Percentiles rank a stretch among this genome's conserved stretches.
Evolutionary conservation across 768 basidiomycete species (phyloP).

Genomic region (Boletellus emodensis): DNA sequence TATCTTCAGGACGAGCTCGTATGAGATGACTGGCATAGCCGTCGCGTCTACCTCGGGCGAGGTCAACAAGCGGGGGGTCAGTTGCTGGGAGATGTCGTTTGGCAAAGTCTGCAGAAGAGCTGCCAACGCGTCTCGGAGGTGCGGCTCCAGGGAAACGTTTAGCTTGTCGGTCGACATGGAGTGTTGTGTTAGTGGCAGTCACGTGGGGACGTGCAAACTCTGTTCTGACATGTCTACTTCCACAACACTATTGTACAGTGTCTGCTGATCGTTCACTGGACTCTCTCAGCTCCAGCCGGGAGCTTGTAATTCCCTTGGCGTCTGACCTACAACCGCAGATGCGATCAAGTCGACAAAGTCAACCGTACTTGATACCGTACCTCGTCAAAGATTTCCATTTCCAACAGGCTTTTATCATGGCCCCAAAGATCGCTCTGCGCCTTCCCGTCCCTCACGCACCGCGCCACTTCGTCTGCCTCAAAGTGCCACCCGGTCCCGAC

Average conservation of each 20-base stretch:
- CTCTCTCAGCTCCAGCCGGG: slow-evolving; percentile 60
- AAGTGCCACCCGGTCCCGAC: slow-evolving; percentile 76
- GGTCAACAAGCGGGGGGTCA: slow-evolving; percentile 40
- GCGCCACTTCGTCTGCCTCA: slow-evolving; percentile 84
- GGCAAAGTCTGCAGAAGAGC: slow-evolving; percentile 49
- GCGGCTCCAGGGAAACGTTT: slow-evolving; percentile 65
- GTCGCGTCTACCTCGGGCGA: slow-evolving; percentile 3
- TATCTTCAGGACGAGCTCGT: slow-evolving; percentile 52
- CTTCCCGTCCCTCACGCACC: slow-evolving; percentile 71
- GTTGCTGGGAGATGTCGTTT: slow-evolving; percentile 36
- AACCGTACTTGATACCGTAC: slow-evolving; percentile 34
- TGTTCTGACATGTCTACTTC: no score
- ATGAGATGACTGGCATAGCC: slow-evolving; percentile 49
- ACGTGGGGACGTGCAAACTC: no score
- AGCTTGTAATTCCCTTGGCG: slow-evolving; percentile 63
- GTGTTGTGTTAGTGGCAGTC: background rate
- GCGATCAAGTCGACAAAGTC: slow-evolving; percentile 11
- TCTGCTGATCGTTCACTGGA: slow-evolving; percentile 3
- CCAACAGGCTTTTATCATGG: slow-evolving; percentile 72
- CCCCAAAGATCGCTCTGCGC: slow-evolving; percentile 71
- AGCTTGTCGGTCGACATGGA: slow-evolving; percentile 24
- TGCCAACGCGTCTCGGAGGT: slow-evolving; percentile 49
- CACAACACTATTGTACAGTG: no score
- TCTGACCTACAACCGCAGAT: slow-evolving; percentile 45
- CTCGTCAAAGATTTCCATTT: slow-evolving; percentile 85